Evolutionary conservation across 1,284 basidiomycete genomes (phyloP).

Genomic region (Leccinum colubrinum): DNA sequence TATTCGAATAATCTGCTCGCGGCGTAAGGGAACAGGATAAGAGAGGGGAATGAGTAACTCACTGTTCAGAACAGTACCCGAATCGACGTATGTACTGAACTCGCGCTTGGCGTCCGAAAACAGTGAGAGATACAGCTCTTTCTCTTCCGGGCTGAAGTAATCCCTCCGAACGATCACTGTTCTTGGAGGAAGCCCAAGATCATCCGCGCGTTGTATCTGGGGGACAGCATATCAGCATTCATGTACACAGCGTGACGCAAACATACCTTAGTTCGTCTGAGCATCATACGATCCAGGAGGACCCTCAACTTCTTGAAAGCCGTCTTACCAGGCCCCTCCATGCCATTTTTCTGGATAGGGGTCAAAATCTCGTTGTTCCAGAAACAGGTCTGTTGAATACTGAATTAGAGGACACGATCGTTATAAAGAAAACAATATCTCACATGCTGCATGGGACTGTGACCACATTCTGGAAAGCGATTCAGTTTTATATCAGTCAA

Average conservation of each 20-base stretch:
- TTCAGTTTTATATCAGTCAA: background rate
- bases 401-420: constrained; percentile 4
- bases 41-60: constrained; percentile 32
- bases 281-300: constrained; percentile 94
- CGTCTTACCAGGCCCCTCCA: constrained; percentile 68
- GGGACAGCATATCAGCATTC: constrained; percentile 32
- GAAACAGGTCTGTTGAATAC: constrained; percentile 61
- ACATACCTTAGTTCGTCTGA: constrained; percentile 77
- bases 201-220: constrained; percentile 95
- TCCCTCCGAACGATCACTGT: constrained; percentile 89
- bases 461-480: constrained; percentile 68
- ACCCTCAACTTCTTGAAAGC: constrained; percentile 93
- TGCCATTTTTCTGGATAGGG: constrained; percentile 86
- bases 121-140: constrained; percentile 90
- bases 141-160: constrained; percentile 95
- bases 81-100: constrained; percentile 89
- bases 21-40: constrained; percentile 7
- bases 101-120: constrained; percentile 93
- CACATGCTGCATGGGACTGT: constrained; percentile 93
- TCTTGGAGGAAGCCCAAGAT: constrained; percentile 95
- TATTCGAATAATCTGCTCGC: constrained; percentile 86
- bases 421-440: constrained; percentile 24
- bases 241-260: background rate
- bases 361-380: constrained; percentile 95
- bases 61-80: constrained; percentile 93